Conservation (phyloP, 495 filamentous ascomycete genomes). For the Penicillium flavigenum region DNA sequence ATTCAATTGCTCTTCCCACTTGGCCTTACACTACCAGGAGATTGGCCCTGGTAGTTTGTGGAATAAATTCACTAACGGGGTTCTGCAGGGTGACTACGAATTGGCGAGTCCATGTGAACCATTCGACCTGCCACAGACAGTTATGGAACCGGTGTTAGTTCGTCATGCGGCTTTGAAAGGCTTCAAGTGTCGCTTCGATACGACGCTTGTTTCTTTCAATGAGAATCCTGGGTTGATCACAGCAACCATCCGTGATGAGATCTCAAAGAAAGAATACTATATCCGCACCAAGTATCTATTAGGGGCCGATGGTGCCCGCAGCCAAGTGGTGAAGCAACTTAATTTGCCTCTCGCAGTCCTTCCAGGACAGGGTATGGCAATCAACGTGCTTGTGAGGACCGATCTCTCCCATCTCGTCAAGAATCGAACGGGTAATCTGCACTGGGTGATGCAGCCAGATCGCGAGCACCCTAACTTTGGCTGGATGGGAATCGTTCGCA, state of each 20-base stretch:
- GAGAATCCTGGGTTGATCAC: slow-evolving; percentile 36
- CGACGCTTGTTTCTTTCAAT: slow-evolving; percentile 32
- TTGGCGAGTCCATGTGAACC: slow-evolving; percentile 47
- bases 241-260: slow-evolving; percentile 33
- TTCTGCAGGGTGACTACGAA: slow-evolving; percentile 51
- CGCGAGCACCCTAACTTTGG: slow-evolving; percentile 41
- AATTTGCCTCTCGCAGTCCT: slow-evolving; percentile 49
- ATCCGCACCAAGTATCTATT: slow-evolving; percentile 56
- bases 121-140: slow-evolving; percentile 51
- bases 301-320: slow-evolving; percentile 57
- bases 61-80: background rate
- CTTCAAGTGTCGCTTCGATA: slow-evolving; percentile 47
- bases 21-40: background rate
- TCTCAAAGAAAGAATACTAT: slow-evolving; percentile 41
- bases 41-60: background rate
- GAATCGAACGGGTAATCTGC: slow-evolving; percentile 53
- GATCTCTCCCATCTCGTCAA: slow-evolving; percentile 52
- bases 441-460: slow-evolving; percentile 56
- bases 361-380: slow-evolving; percentile 53
- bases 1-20: background rate
- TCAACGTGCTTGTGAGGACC: slow-evolving; percentile 53
- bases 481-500: slow-evolving; percentile 43
- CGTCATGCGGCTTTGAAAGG: slow-evolving; percentile 42
- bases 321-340: slow-evolving; percentile 50
- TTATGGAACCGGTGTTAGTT: slow-evolving; percentile 52